Conservation (phyloP, 2,329 filamentous ascomycete genomes). For the Trichophyton verrucosum region DNA sequence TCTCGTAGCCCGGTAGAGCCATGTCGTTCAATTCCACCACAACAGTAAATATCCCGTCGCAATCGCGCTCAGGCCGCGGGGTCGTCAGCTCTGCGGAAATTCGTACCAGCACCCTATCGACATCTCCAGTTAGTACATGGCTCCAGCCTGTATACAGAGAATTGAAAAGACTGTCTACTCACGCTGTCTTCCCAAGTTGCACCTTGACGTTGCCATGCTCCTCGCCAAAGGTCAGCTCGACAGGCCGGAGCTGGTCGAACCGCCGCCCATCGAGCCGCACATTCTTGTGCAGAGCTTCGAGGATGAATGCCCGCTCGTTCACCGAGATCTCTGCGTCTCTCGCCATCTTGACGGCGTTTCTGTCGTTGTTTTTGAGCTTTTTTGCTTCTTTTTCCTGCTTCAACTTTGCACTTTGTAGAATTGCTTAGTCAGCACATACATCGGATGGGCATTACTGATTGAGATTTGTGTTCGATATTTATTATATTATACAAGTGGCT, state of each 20-base stretch:
- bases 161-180: constrained; percentile 14
- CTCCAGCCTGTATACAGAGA: not conserved
- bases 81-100: constrained; percentile 80
- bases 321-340: constrained; percentile 56
- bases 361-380: not conserved
- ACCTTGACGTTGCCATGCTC: constrained; percentile 86
- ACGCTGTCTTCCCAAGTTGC: constrained; percentile 81
- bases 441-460: no score
- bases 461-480: not conserved
- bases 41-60: constrained; percentile 92
- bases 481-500: not conserved
- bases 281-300: constrained; percentile 67
- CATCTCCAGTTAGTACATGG: not conserved
- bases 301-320: constrained; percentile 77
- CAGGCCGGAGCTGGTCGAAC: constrained; percentile 64
- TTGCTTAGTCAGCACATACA: not conserved
- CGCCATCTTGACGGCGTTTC: constrained; percentile 8
- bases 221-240: constrained; percentile 73
- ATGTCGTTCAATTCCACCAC: constrained; percentile 83
- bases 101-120: constrained; percentile 60
- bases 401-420: not conserved
- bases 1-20: constrained; percentile 80
- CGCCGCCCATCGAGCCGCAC: constrained; percentile 72
- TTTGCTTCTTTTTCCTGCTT: not conserved
- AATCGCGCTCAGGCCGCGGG: constrained; percentile 76